Conservation (phyloP, 805 yeast genomes). For the Pichia manshurica region DNA sequence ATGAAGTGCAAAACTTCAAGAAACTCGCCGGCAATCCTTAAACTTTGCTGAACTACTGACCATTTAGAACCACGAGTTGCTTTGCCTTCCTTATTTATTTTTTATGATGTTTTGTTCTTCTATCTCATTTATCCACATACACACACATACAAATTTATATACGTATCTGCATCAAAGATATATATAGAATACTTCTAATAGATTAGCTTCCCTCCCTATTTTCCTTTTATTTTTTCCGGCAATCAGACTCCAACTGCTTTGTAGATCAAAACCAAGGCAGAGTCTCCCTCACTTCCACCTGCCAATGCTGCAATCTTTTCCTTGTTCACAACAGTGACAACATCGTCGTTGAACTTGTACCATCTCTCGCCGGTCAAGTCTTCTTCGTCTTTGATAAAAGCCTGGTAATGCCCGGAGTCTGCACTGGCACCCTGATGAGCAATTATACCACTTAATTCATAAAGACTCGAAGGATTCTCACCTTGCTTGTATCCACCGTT, state of each 20-base stretch:
- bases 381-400: slow-evolving; percentile 67
- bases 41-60: not conserved
- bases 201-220: too few relatives aligned
- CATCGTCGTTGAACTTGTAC: slow-evolving; percentile 95
- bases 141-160: not conserved
- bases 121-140: not conserved
- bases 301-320: slow-evolving; percentile 81
- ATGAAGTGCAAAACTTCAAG: slow-evolving; percentile 67
- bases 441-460: slow-evolving; percentile 74
- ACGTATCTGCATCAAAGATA: not conserved
- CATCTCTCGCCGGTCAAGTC: slow-evolving; percentile 68
- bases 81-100: not conserved
- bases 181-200: not conserved
- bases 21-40: slow-evolving; percentile 36
- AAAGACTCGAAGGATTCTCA: slow-evolving; percentile 82
- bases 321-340: slow-evolving; percentile 68
- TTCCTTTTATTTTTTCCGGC: too few relatives aligned
- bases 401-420: slow-evolving; percentile 96
- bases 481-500: slow-evolving; percentile 37
- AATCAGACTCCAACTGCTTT: slow-evolving; percentile 61
- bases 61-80: too few relatives aligned
- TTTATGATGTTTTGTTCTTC: not conserved
- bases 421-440: slow-evolving; percentile 96
- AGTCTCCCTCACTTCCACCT: slow-evolving; percentile 98
- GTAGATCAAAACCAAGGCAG: slow-evolving; percentile 85